These are phyloP conservation scores for Neonectria magnoliae DNA, from an alignment of 2,329 filamentous ascomycete genomes.

Conservation along the genomic window DNA sequence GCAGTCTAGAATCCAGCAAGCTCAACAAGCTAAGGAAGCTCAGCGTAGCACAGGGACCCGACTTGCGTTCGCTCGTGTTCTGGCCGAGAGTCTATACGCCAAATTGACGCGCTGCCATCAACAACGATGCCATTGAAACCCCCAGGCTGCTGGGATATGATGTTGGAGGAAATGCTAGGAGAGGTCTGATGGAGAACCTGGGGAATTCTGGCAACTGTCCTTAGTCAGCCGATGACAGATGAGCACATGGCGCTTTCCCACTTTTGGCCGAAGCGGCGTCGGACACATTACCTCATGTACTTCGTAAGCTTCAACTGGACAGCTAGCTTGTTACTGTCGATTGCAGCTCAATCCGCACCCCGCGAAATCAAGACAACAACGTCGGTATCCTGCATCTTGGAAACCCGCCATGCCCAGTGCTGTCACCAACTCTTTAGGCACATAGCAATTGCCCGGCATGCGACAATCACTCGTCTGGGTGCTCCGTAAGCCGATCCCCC, in stretches of 20 bases:
- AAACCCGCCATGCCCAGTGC: constrained; percentile 45
- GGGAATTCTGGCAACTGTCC: not conserved
- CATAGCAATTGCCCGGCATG: constrained; percentile 53
- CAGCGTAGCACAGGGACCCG: not conserved
- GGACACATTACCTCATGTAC: constrained; percentile 44
- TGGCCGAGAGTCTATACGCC: not conserved
- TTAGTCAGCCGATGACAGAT: constrained; percentile 17
- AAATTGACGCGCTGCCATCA: not conserved
- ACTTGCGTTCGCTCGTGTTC: too few relatives aligned
- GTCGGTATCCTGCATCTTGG: constrained; percentile 23
- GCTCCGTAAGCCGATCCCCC: constrained; percentile 48
- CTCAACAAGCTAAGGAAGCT: not conserved
- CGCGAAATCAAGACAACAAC: constrained; percentile 34
- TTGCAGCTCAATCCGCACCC: constrained; percentile 25
- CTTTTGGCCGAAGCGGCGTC: constrained; percentile 8
- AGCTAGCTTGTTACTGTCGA: constrained; percentile 43
- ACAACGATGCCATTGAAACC: not conserved
- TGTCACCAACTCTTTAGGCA: constrained; percentile 39
- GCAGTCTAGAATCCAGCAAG: not conserved
- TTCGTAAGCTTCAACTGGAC: constrained; percentile 41
- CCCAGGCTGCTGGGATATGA: not conserved
- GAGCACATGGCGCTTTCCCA: constrained; percentile 17
- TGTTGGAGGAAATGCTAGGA: not conserved
- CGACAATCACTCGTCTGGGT: constrained; percentile 53
- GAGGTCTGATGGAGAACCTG: too few relatives aligned